Evolutionary conservation across 257 asterid species (phyloP).

Genomic region (Leptodermis oblonga): DNA sequence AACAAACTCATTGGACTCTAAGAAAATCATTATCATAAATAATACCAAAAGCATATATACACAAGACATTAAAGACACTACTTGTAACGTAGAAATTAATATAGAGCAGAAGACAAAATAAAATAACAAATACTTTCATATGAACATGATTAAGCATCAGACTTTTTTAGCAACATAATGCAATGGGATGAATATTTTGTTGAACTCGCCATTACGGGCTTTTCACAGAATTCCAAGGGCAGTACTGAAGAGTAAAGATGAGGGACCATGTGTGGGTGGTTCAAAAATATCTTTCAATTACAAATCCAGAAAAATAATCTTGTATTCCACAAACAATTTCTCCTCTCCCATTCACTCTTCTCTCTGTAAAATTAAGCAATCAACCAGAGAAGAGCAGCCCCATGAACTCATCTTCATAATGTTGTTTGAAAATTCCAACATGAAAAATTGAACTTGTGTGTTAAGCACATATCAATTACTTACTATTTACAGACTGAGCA

Average conservation of each 20-base stretch:
- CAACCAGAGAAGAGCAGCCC: neutral
- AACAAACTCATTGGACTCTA: too few relatives aligned
- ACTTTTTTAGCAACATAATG: too few relatives aligned
- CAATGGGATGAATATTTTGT: too few relatives aligned
- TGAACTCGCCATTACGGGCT: neutral
- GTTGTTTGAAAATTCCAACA: neutral
- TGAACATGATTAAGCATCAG: too few relatives aligned
- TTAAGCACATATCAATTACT: neutral
- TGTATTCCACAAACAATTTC: neutral
- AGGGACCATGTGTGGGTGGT: neutral
- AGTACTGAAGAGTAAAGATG: neutral
- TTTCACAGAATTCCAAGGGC: neutral
- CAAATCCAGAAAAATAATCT: neutral
- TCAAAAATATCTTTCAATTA: neutral
- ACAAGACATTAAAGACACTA: too few relatives aligned
- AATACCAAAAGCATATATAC: too few relatives aligned
- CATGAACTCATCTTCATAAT: neutral
- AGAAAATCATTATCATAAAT: too few relatives aligned
- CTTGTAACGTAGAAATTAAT: too few relatives aligned
- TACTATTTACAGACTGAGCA: neutral
- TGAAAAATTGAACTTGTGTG: neutral
- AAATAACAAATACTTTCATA: too few relatives aligned
- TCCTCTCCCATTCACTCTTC: neutral
- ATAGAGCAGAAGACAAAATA: too few relatives aligned
- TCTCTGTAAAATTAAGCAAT: neutral